These are phyloP conservation scores for Kluyveromyces sp. DNA, from an alignment of 1,139 yeast species.

Conservation along the genomic window DNA sequence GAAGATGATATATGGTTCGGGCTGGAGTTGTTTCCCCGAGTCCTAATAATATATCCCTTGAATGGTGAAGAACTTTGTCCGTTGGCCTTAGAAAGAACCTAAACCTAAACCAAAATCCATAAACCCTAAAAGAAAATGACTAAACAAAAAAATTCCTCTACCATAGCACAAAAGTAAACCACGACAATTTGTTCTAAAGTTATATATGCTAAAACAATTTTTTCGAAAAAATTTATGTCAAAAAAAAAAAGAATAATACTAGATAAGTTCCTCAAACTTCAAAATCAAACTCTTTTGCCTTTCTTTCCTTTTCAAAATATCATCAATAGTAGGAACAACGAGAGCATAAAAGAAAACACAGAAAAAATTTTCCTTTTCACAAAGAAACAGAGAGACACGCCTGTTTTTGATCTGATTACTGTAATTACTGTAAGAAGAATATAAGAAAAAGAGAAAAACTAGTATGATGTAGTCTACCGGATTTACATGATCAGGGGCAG, in stretches of 20 bases:
- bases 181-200: not conserved
- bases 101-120: not conserved
- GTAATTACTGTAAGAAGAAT: too few relatives aligned
- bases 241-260: not conserved
- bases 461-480: too few relatives aligned
- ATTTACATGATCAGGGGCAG: too few relatives aligned
- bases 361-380: not conserved
- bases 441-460: too few relatives aligned
- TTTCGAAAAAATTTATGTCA: not conserved
- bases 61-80: slow-evolving; percentile 6
- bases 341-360: not conserved
- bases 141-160: not conserved
- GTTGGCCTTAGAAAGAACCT: not conserved
- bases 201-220: not conserved
- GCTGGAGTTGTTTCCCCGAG: slow-evolving; percentile 4
- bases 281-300: not conserved
- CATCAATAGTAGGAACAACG: too few relatives aligned
- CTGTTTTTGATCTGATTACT: too few relatives aligned
- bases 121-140: not conserved
- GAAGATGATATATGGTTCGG: slow-evolving; percentile 5
- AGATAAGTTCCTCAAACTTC: not conserved
- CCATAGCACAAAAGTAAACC: too few relatives aligned
- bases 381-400: not conserved
- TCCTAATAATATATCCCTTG: slow-evolving; percentile 5
- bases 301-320: too few relatives aligned